Percentiles rank a stretch among this genome's conserved stretches.
Conservation (phyloP, 768 basidiomycete genomes). For the Candolleomyces eurysporus region DNA sequence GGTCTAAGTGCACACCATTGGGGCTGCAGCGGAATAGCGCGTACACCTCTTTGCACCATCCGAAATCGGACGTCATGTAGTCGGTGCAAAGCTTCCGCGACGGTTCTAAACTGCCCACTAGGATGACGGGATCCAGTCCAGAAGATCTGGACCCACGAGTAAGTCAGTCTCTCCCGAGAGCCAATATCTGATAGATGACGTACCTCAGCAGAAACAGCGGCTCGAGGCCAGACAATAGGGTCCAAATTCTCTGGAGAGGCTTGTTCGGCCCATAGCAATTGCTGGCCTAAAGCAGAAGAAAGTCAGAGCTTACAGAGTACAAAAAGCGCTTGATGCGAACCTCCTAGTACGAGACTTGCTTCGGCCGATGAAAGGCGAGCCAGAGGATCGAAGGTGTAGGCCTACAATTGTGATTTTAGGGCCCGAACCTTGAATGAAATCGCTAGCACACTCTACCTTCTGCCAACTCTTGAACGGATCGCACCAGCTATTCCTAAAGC, state of each 20-base stretch:
- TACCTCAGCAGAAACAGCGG: conserved; percentile 65
- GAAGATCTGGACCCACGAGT: conserved; percentile 41
- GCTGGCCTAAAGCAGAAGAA: conserved; percentile 42
- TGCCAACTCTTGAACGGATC: conserved; percentile 83
- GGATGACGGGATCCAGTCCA: conserved; percentile 59
- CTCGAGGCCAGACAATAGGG: conserved; percentile 68
- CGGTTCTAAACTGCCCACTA: conserved; percentile 37
- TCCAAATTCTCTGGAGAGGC: conserved; percentile 69
- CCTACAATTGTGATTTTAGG: conserved; percentile 15
- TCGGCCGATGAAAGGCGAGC: conserved; percentile 50
- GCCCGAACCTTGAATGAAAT: conserved; percentile 6
- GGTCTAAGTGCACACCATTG: conserved; percentile 65
- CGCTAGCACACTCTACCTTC: conserved; percentile 36
- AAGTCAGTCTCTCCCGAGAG: not conserved
- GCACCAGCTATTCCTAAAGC: conserved; percentile 61
- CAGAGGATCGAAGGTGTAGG: conserved; percentile 72
- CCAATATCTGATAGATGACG: not conserved
- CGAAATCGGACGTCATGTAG: conserved; percentile 65
- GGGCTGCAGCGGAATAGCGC: conserved; percentile 63
- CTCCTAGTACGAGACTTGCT: conserved; percentile 62
- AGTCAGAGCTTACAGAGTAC: not conserved
- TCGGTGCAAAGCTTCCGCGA: conserved; percentile 53
- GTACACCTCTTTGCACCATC: conserved; percentile 59
- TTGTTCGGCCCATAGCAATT: conserved; percentile 75
- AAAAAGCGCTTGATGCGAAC: conserved; percentile 29